Conservation (phyloP, 257 asterid genomes). For the Coffea canephora region DNA sequence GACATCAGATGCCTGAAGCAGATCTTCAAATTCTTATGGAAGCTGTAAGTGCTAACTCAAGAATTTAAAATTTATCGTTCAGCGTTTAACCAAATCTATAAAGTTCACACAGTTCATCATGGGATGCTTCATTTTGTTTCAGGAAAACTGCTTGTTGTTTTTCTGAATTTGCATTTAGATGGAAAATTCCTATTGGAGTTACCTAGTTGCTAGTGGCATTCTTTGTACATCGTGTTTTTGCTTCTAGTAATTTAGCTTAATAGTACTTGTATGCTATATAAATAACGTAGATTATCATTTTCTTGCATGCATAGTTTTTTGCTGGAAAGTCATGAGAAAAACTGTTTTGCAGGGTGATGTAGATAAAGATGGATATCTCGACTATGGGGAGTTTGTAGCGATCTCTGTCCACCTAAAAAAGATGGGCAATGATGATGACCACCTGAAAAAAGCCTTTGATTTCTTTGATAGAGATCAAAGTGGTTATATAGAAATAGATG, state of each 20-base stretch:
- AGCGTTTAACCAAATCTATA: background rate
- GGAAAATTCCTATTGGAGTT: background rate
- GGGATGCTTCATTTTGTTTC: background rate
- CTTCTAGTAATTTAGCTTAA: background rate
- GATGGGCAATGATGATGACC: conserved; percentile 79
- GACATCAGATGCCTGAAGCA: conserved; percentile 40
- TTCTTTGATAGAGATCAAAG: conserved; percentile 65
- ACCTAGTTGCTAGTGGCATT: background rate
- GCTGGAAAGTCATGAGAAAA: conserved; percentile 1
- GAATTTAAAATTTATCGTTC: background rate
- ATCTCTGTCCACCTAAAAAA: conserved; percentile 73
- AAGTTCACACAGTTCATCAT: background rate
- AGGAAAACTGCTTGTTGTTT: background rate
- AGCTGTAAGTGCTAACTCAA: conserved; percentile 28
- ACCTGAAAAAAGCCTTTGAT: conserved; percentile 66
- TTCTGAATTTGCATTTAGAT: background rate
- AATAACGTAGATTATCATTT: background rate
- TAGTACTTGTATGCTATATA: background rate
- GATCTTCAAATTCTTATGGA: conserved; percentile 47
- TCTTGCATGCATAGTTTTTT: background rate
- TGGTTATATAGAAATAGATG: conserved; percentile 81
- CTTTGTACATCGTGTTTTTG: background rate
- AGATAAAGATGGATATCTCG: conserved; percentile 77
- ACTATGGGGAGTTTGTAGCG: conserved; percentile 83
- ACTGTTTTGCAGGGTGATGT: conserved; percentile 62